These are phyloP conservation scores for Metschnikowia sp. DNA, from an alignment of 805 yeast genomes.

Conservation along the genomic window DNA sequence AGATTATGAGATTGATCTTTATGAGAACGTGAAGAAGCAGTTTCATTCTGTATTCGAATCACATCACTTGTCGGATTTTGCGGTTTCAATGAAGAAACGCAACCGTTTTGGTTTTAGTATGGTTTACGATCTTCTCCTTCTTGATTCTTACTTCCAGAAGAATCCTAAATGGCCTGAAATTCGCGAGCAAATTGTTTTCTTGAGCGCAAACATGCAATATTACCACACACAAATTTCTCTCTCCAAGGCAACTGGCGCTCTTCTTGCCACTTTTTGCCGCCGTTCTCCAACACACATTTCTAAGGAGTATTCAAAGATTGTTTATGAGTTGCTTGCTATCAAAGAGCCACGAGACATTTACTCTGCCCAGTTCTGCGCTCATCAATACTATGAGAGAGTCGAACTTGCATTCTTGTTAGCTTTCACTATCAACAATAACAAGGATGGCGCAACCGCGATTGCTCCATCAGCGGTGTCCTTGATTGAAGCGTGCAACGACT, in stretches of 20 bases:
- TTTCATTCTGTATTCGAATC: constrained; percentile 51
- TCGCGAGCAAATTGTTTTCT: constrained; percentile 49
- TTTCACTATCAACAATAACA: constrained; percentile 36
- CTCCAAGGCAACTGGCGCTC: constrained; percentile 75
- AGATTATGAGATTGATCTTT: constrained; percentile 46
- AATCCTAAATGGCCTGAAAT: constrained; percentile 29
- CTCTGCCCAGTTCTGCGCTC: constrained; percentile 40
- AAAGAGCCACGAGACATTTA: constrained; percentile 52
- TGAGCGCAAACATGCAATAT: constrained; percentile 62
- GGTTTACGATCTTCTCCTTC: constrained; percentile 55
- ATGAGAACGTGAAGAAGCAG: constrained; percentile 39
- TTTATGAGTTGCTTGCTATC: constrained; percentile 48
- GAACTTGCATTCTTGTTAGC: constrained; percentile 61
- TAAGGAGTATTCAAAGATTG: constrained; percentile 26
- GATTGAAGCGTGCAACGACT: constrained; percentile 39
- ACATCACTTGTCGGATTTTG: constrained; percentile 49
- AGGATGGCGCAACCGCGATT: constrained; percentile 24
- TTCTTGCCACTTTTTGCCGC: constrained; percentile 63
- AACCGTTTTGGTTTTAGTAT: constrained; percentile 51
- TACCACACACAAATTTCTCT: constrained; percentile 64
- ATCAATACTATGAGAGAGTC: constrained; percentile 57
- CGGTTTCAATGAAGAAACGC: constrained; percentile 40
- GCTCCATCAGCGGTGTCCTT: constrained; percentile 40
- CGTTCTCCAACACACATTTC: constrained; percentile 14
- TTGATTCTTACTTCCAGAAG: constrained; percentile 55